Base-by-base conservation (phyloP, 352 stramenopile genomes). In the Phytophthora melonis region DNA sequence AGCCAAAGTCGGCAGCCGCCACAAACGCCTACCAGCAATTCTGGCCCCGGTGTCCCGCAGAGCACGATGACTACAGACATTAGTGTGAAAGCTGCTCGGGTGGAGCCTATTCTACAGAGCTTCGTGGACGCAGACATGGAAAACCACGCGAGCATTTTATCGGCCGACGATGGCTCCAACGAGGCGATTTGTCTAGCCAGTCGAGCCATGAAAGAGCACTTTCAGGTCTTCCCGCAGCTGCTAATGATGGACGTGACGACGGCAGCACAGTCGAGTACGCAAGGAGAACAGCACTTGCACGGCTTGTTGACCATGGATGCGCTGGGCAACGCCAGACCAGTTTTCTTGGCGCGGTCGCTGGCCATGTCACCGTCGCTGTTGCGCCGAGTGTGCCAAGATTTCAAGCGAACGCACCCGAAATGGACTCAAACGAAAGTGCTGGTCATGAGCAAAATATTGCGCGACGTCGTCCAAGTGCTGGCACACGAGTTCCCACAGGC, bases 81-180 rank as follows among this genome's bases (percentile, higher is more conserved):
- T 30, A 30, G 47, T 14, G n/a, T 27, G 2, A 39, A 3, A 10
- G 21, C 25, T 43, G 59, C 82, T 27, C 75, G 78, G 9, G 84
- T 91, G 23, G 83, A 93, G 60, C 75, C 75, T 30, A 72, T 90
- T 27, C 64, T 93, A 5, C 86, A 93, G 63, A 75, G 83, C 39
- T 93, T 93, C 50, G 86, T 93, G n/a, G 80, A 91, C 45, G 78
- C 78, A 1, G 69, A 92, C 55, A 81, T 93, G 9, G 84, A 93
- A 60, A 93, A 93, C 73, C 86, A 93, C 71, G 86, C 87, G 61
- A 93, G 86, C 36, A 90, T 93, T 41, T 63, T 93, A 36, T 87
- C 86, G 5, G 86, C 77, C 3, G 86, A 91, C 62, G 86, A 93
- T 57, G 86, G 86, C 27, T 93, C 81, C 27, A 89, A 92, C 65